These are phyloP conservation scores for Tylopilus intermedius DNA, from an alignment of 768 basidiomycete species.

Conservation along the genomic window DNA sequence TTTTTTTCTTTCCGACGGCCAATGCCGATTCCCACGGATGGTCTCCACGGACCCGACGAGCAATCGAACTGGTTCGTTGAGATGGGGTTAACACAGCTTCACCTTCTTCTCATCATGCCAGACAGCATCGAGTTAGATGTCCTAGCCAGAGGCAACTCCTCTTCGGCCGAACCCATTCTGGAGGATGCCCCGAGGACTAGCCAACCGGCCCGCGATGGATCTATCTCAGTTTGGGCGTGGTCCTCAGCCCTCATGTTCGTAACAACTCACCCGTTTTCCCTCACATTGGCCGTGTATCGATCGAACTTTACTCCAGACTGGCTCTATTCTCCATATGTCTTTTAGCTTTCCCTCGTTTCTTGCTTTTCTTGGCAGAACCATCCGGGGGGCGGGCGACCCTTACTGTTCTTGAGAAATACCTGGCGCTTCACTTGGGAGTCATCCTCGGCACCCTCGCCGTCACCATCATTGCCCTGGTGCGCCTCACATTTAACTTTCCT, in stretches of 20 bases:
- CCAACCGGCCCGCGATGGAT: constrained; percentile 19
- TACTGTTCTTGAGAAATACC: constrained; percentile 65
- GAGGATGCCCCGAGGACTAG: constrained; percentile 1
- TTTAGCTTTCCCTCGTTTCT: constrained; percentile 54
- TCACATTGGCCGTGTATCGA: constrained; percentile 1
- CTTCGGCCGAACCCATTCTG: constrained; percentile 11
- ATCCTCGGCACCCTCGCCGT: constrained; percentile 51
- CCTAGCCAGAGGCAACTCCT: constrained; percentile 20
- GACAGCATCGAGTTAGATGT: constrained; percentile 38
- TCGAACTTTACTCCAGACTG: constrained; percentile 26
- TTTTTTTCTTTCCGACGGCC: no score
- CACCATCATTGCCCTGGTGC: constrained; percentile 56
- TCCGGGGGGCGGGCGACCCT: constrained; percentile 40
- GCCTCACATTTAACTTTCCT: not conserved
- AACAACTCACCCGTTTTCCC: not conserved
- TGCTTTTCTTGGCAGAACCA: constrained; percentile 62
- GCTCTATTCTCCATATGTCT: constrained; percentile 34
- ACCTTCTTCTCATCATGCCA: constrained; percentile 23
- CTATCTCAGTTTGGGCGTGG: constrained; percentile 38
- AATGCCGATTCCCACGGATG: no score
- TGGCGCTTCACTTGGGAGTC: constrained; percentile 63
- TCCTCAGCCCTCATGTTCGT: constrained; percentile 31
- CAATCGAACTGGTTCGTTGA: not conserved
- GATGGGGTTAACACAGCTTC: constrained; percentile 1
- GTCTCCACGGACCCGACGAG: constrained; percentile 18